A percentile compares a stretch with the other conserved stretches of the same genome.
These are phyloP conservation scores for Ophiosphaerella herpotricha DNA, from an alignment of 2,329 filamentous ascomycete species.

Conservation along the genomic window DNA sequence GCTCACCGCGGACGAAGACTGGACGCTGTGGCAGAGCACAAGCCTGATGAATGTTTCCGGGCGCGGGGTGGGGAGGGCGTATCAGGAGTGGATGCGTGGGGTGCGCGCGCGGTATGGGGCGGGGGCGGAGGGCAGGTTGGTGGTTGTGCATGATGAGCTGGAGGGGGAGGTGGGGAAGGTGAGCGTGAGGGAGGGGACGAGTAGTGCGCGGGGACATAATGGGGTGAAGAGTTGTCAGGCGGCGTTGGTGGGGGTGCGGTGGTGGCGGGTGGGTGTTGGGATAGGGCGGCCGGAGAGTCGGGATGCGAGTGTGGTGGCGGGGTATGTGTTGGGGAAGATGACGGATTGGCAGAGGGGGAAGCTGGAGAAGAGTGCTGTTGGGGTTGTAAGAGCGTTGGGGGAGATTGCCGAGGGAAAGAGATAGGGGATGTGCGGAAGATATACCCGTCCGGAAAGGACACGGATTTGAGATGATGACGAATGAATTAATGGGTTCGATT, in stretches of 20 bases:
- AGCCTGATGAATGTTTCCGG: conserved; percentile 87
- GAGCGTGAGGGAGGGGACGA: conserved; percentile 64
- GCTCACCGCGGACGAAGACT: conserved; percentile 42
- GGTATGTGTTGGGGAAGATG: conserved; percentile 78
- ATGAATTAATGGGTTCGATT: conserved; percentile 6
- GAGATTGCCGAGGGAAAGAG: conserved; percentile 51
- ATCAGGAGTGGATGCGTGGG: conserved; percentile 56
- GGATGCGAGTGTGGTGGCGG: conserved; percentile 68
- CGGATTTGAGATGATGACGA: conserved; percentile 1
- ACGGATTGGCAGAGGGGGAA: conserved; percentile 43
- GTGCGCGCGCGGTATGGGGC: conserved; percentile 11
- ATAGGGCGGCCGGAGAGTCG: conserved; percentile 81
- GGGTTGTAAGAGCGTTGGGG: conserved; percentile 59
- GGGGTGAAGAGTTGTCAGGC: conserved; percentile 50
- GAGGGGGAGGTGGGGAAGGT: conserved; percentile 73
- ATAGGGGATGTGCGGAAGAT: conserved; percentile 6
- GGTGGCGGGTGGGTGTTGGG: conserved; percentile 74
- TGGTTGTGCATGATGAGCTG: conserved; percentile 88
- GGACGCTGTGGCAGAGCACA: conserved; percentile 74
- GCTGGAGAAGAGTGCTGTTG: conserved; percentile 55
- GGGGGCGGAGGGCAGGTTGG: conserved; percentile 56
- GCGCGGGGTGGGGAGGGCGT: conserved; percentile 68
- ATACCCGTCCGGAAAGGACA: conserved; percentile 10
- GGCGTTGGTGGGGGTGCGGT: conserved; percentile 42
- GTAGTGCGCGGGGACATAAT: conserved; percentile 52